phyloP scores from a whole-genome alignment of 495 filamentous ascomycete species.

The Hyaloscypha hepaticicola region DNA sequence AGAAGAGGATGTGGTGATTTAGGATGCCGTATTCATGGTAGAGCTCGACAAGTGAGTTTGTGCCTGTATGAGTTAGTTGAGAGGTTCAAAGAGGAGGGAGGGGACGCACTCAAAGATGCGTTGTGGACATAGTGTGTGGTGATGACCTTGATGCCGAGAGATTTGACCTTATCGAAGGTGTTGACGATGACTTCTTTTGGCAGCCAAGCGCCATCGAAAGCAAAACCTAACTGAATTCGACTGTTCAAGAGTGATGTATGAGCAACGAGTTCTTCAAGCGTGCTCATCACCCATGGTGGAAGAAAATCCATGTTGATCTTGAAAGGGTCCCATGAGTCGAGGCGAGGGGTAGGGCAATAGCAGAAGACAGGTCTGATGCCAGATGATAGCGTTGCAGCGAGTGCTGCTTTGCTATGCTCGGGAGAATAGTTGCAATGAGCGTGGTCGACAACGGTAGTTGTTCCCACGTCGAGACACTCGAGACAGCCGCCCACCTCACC shows the following conservation, averaged over 20 bases:
- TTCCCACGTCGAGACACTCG: constrained; percentile 54
- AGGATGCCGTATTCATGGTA: constrained; percentile 39
- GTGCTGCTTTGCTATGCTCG: constrained; percentile 38
- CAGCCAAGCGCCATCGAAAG: constrained; percentile 41
- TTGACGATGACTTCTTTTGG: constrained; percentile 37
- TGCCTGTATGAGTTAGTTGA: background rate
- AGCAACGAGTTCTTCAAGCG: constrained; percentile 36
- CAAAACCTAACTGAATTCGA: constrained; percentile 42
- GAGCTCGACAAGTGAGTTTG: constrained; percentile 31
- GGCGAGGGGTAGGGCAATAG: constrained; percentile 39
- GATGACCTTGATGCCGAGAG: constrained; percentile 36
- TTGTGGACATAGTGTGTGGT: constrained; percentile 39
- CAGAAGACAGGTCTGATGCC: constrained; percentile 50
- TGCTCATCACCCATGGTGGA: constrained; percentile 41
- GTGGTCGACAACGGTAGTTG: constrained; percentile 59
- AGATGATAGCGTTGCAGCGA: constrained; percentile 44
- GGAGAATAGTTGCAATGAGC: constrained; percentile 48
- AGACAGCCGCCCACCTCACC: constrained; percentile 52
- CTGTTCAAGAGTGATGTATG: constrained; percentile 40
- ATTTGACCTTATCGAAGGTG: constrained; percentile 35
- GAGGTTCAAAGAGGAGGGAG: background rate
- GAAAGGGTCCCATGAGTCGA: constrained; percentile 42
- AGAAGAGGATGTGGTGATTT: constrained; percentile 38
- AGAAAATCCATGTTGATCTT: constrained; percentile 35
- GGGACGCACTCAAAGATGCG: constrained; percentile 20